phyloP scores from a whole-genome alignment of 2,329 filamentous ascomycete species.

The Cadophora luteo-olivacea region DNA sequence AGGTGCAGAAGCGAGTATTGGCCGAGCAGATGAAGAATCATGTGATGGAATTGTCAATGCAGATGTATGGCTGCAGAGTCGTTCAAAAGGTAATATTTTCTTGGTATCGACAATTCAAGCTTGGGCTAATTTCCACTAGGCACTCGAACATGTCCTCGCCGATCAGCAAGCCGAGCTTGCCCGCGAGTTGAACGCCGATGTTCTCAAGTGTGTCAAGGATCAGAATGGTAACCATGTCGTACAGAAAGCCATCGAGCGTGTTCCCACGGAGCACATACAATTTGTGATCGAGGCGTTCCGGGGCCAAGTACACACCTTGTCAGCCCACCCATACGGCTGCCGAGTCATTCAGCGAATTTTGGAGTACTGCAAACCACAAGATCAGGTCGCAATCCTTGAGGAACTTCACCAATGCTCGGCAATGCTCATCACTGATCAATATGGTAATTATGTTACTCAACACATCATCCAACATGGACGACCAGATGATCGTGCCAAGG shows the following conservation, averaged over 20 bases:
- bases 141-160: conserved; percentile 87
- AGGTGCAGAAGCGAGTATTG: conserved; percentile 87
- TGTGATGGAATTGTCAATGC: conserved; percentile 77
- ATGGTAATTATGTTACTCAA: conserved; percentile 95
- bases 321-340: conserved; percentile 85
- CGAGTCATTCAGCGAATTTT: conserved; percentile 92
- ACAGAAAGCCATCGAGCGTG: conserved; percentile 87
- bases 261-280: conserved; percentile 78
- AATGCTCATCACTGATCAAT: conserved; percentile 82
- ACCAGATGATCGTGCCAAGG: conserved; percentile 71
- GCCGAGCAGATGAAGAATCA: conserved; percentile 88
- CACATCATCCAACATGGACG: conserved; percentile 85
- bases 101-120: background rate
- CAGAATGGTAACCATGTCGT: conserved; percentile 97
- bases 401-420: conserved; percentile 79
- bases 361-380: conserved; percentile 76
- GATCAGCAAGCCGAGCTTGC: conserved; percentile 88
- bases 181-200: conserved; percentile 78
- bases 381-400: conserved; percentile 74
- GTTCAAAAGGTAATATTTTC: conserved; percentile 80
- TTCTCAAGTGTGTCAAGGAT: conserved; percentile 81
- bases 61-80: conserved; percentile 94
- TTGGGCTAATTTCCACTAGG: conserved; percentile 55
- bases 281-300: conserved; percentile 86
- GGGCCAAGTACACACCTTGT: conserved; percentile 75